A percentile compares a stretch with the other conserved stretches of the same genome.
phyloP scores from a whole-genome alignment of 441 rosid genomes.

The Isatis lusitanica region DNA sequence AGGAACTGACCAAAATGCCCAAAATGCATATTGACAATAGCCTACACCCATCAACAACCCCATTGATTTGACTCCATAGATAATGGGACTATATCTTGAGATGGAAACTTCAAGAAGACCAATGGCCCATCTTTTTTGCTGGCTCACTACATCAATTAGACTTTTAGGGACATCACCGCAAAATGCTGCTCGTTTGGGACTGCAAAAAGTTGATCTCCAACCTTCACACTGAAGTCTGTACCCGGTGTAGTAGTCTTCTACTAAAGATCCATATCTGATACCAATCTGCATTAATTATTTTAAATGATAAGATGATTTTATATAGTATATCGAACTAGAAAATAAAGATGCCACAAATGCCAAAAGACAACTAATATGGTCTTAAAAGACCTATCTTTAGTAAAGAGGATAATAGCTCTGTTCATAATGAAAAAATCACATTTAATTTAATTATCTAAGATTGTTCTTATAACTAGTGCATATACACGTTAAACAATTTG shows the following conservation, averaged over 20 bases:
- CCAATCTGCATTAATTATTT: conserved; percentile 55
- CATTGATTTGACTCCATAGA: conserved; percentile 43
- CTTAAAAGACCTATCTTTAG: neutral
- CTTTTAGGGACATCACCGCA: conserved; percentile 52
- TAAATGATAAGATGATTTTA: neutral
- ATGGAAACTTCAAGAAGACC: conserved; percentile 57
- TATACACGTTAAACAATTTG: neutral
- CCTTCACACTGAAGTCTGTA: conserved; percentile 61
- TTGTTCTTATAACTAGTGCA: neutral
- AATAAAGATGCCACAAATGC: neutral
- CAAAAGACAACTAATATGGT: neutral
- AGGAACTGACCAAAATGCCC: conserved; percentile 54
- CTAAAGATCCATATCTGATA: conserved; percentile 67
- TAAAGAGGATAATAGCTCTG: too few relatives aligned
- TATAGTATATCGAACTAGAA: neutral
- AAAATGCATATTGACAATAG: conserved; percentile 46
- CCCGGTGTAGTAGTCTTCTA: conserved; percentile 73
- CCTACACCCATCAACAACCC: conserved; percentile 47
- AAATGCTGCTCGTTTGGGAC: conserved; percentile 61
- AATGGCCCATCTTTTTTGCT: conserved; percentile 62
- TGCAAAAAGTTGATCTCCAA: conserved; percentile 62
- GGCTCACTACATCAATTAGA: conserved; percentile 49
- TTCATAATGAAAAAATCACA: neutral
- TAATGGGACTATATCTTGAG: conserved; percentile 48
- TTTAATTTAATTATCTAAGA: neutral